Base-by-base conservation (phyloP, 306 rosid genomes). In the Cicer judaicum region DNA sequence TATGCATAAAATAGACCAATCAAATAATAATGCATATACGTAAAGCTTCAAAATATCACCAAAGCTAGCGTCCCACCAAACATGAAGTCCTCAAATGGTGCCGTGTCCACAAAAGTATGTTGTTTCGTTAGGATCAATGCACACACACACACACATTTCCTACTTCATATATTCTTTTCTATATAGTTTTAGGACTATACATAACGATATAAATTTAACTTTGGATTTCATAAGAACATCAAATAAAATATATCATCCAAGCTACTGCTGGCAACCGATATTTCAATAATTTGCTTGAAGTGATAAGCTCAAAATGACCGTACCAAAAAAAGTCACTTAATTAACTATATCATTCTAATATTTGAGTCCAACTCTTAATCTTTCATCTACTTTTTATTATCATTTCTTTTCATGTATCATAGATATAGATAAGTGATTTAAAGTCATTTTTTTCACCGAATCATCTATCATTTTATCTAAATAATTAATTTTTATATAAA, bases 81-180 rank as follows among this genome's bases (percentile, higher is more conserved):
- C 57, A 46, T 61, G 8, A 38, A 78, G 61, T 57, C 53, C 83
- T 73, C 47, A 73, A 56, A 49, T 57, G 49, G 64, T 56, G 74
- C 44, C 44, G 68, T 54, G 78, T 50, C 52, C 68, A 64, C 74
- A 39, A 79, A 18, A 10, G 12, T 5, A 72, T 73, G 40, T 73
- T 56, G 70, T 24, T 24, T 24, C 3, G 74, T 24, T 24, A 10
- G 43, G n/a, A 79, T 53, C n/a, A 44, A 13, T 24, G 66, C 60
- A 24, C 14, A 21, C 10, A n/a, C 15, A 59, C 60, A 24, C 14
- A 21, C 10, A n/a, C 15, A 24, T 2, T 24, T 24, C 29, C 3
- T 24, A 24, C 2, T 24, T 24, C 3, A 2, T 2, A 24, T 2
- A 24, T 24, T 24, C 2, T 24, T 24, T 24, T 24, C 48, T 43